Percentiles rank a stretch among this genome's conserved stretches.
Evolutionary conservation across 1,284 basidiomycete species (phyloP).

Genomic region (Pisolithus thermaeus): DNA sequence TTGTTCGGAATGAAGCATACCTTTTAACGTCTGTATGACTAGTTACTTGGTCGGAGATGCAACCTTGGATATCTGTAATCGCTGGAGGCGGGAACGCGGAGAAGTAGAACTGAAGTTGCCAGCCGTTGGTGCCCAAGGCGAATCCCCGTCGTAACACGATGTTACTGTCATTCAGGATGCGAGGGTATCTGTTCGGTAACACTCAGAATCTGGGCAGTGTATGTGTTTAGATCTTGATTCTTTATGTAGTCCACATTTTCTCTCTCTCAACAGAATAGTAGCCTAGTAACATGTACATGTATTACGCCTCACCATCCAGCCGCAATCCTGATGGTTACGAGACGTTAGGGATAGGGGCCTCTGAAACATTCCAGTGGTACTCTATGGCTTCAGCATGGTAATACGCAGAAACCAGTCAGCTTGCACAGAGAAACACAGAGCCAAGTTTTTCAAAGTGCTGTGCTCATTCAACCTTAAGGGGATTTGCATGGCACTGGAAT

Average conservation of each 20-base stretch:
- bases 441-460: too few relatives aligned
- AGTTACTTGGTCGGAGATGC: constrained; percentile 69
- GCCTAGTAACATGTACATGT: neutral
- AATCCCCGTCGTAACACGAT: constrained; percentile 29
- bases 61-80: constrained; percentile 61
- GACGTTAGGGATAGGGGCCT: too few relatives aligned
- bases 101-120: constrained; percentile 56
- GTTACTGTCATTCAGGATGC: neutral
- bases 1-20: constrained; percentile 1
- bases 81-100: constrained; percentile 72
- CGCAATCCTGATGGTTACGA: neutral
- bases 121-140: constrained; percentile 49
- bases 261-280: too few relatives aligned
- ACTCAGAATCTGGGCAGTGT: neutral
- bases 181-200: neutral
- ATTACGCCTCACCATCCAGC: neutral
- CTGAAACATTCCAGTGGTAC: too few relatives aligned
- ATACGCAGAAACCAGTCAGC: too few relatives aligned
- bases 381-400: too few relatives aligned
- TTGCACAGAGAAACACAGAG: too few relatives aligned
- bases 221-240: neutral
- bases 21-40: neutral
- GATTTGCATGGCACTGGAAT: too few relatives aligned
- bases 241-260: neutral
- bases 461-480: too few relatives aligned